Conservation (phyloP, 2,329 filamentous ascomycete genomes). For the Phaeomoniella chlamydospora region DNA sequence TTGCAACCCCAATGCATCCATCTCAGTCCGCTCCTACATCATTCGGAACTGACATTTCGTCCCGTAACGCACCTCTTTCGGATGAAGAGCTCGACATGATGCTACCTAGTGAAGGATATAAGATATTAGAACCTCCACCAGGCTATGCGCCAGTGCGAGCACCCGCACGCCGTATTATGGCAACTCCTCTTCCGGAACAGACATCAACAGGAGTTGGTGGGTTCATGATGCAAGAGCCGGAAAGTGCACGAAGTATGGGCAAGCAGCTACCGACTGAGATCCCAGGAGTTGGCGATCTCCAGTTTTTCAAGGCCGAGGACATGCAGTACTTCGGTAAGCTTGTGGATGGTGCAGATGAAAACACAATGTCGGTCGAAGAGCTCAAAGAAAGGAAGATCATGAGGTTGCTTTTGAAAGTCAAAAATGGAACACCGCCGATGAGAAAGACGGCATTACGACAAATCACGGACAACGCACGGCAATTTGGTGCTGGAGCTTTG, state of each 20-base stretch:
- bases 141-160: conserved; percentile 78
- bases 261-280: conserved; percentile 93
- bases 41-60: conserved; percentile 70
- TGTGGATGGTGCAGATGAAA: conserved; percentile 86
- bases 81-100: conserved; percentile 91
- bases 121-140: conserved; percentile 76
- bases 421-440: conserved; percentile 98
- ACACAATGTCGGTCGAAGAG: conserved; percentile 80
- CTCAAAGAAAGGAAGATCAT: conserved; percentile 98
- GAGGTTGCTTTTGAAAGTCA: conserved; percentile 90
- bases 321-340: conserved; percentile 98
- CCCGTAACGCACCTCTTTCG: conserved; percentile 66
- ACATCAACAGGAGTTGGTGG: conserved; percentile 51
- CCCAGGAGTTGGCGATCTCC: conserved; percentile 84
- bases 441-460: conserved; percentile 94
- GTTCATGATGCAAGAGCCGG: conserved; percentile 96
- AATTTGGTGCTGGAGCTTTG: conserved; percentile 83
- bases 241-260: conserved; percentile 65
- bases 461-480: conserved; percentile 90
- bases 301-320: conserved; percentile 97
- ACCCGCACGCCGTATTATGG: conserved; percentile 59
- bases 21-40: conserved; percentile 44
- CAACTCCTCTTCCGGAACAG: conserved; percentile 51
- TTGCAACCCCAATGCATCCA: conserved; percentile 64
- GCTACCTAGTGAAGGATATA: conserved; percentile 84